Base-by-base conservation (phyloP, 805 yeast species). In the Torulaspora maleeae region DNA sequence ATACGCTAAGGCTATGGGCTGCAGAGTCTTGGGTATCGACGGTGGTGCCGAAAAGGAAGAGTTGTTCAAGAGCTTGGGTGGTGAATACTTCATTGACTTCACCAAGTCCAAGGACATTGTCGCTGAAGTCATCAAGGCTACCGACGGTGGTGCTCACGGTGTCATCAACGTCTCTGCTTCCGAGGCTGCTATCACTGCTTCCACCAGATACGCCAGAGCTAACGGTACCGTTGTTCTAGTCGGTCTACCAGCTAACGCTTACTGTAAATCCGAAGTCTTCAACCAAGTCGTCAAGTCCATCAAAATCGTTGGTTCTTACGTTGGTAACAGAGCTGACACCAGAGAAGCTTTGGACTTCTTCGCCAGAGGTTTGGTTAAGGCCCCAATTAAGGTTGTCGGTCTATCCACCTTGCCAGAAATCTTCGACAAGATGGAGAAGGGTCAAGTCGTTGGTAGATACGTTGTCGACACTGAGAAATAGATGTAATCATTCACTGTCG, bases 261-360 rank as follows among this genome's bases (percentile, higher is more conserved):
- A 78, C 66, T 78, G 80, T 60, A 73, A 75, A 55, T 79, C 88
- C 33, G 76, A 79, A 47, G 87, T 87, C 44, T 83, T 86, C 73
- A 71, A 74, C 53, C 79, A 84, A 42, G 95, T 86, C 49, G 82
- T 83, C 55, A 83, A 77, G 70, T 78, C 86, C 48, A 73, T 83
- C 66, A 72, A 73, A 61, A 82, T 86, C 63, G 79, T 74, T 66
- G 95, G 93, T 58, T 85, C 95, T 43, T 84, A 84, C 64, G 95
- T 86, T 52, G 95, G 95, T 59, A 85, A 85, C 79, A 82, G 95
- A 71, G 83, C 84, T 54, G 95, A 87, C 70, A 78, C 91, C 54
- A 77, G 82, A 52, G 89, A 83, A 71, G 88, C 89, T 43, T 69
- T 83, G 58, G 84, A 80, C 60, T 82, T 83, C 75, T 80, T 80